These are phyloP conservation scores for Schoenoplectus tabernaemontani DNA, from an alignment of 202 grass and related monocot species.

Conservation along the genomic window DNA sequence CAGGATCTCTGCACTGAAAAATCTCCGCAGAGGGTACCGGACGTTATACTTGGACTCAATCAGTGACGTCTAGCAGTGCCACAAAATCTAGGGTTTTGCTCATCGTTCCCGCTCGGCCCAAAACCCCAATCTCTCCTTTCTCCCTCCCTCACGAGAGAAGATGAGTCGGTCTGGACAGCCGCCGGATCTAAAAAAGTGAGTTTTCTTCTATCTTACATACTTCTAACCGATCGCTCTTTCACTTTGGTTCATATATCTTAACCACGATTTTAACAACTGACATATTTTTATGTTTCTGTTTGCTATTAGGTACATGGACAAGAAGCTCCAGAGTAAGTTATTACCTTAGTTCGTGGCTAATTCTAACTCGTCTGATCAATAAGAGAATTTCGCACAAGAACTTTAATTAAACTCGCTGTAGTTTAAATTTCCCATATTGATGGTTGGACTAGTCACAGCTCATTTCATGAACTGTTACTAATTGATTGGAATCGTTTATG, in stretches of 20 bases:
- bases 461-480: neutral
- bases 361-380: neutral
- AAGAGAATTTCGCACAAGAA: neutral
- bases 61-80: neutral
- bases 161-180: constrained; percentile 86
- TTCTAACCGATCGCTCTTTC: no score
- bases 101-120: neutral
- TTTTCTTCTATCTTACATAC: neutral
- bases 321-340: constrained; percentile 88
- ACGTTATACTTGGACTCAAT: no score
- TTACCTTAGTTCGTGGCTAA: no score
- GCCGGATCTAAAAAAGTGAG: constrained; percentile 93
- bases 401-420: neutral
- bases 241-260: neutral
- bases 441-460: neutral
- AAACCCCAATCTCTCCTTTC: constrained; percentile 17
- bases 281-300: neutral
- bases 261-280: neutral
- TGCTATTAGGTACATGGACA: constrained; percentile 89
- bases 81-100: constrained; percentile 12
- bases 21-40: no score
- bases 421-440: neutral
- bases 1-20: no score
- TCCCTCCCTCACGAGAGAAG: neutral
- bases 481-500: neutral